phyloP scores from a whole-genome alignment of 768 basidiomycete species.

The Lentinula sp. region DNA sequence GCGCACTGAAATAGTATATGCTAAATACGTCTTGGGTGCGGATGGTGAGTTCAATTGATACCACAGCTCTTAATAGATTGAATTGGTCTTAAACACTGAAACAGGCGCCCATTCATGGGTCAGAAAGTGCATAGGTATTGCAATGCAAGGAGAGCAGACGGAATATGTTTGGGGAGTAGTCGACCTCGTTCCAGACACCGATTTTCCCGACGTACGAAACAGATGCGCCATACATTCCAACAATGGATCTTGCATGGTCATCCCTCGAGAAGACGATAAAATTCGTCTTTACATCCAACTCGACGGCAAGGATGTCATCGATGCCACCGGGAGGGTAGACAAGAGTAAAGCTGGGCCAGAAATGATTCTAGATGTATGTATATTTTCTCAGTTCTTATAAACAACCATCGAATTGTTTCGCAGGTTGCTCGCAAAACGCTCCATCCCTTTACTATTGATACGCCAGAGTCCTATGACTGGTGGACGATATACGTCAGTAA shows the following conservation, averaged over 20 bases:
- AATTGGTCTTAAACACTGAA: neutral
- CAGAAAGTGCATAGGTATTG: conserved; percentile 55
- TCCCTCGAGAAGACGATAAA: conserved; percentile 65
- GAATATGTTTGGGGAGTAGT: conserved; percentile 83
- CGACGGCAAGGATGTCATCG: conserved; percentile 37
- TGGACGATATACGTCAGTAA: conserved; percentile 69
- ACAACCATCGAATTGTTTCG: neutral
- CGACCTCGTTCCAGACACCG: conserved; percentile 62
- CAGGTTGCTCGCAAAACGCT: conserved; percentile 54
- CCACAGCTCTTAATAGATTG: neutral
- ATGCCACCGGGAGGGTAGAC: conserved; percentile 46
- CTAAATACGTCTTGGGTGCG: conserved; percentile 72
- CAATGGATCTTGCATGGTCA: conserved; percentile 65
- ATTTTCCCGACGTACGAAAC: conserved; percentile 75
- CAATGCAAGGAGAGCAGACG: conserved; percentile 74
- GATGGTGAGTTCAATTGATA: conserved; percentile 49
- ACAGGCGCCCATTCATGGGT: conserved; percentile 83
- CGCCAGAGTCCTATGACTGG: conserved; percentile 54
- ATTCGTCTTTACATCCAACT: conserved; percentile 72
- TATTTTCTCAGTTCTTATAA: neutral
- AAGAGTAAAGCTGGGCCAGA: conserved; percentile 44
- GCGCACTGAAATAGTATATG: conserved; percentile 51
- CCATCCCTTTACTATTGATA: conserved; percentile 46
- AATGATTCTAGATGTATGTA: conserved; percentile 45
- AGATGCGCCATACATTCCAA: conserved; percentile 61